Evolutionary conservation across 164 flowering plant species (phyloP).

Genomic region (Aristolochia contorta): DNA sequence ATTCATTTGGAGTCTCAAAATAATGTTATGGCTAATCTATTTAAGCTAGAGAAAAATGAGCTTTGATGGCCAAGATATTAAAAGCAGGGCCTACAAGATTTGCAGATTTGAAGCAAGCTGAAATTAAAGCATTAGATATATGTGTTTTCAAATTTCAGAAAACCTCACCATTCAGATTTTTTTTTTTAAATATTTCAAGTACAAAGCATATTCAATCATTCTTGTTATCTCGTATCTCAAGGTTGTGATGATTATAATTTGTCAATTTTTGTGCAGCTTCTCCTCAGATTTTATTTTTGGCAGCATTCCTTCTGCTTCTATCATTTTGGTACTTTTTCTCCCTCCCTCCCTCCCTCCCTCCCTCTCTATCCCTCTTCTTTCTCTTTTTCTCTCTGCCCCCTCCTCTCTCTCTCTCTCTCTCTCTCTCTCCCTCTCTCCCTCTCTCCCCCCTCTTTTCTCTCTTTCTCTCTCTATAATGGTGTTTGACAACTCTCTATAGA

Average conservation of each 20-base stretch:
- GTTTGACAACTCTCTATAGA: too few species aligned
- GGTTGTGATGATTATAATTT: conserved; percentile 1
- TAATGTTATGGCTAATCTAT: too few species aligned
- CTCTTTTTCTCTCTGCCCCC: too few species aligned
- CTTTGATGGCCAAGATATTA: too few species aligned
- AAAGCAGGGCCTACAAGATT: too few species aligned
- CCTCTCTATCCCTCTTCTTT: too few species aligned
- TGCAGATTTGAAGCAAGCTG: too few species aligned
- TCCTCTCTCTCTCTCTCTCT: conserved; percentile 13
- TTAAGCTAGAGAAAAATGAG: too few species aligned
- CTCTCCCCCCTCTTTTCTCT: too few species aligned
- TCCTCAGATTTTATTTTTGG: conserved; percentile 65
- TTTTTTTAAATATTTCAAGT: background rate
- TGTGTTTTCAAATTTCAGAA: background rate
- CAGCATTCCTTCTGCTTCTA: conserved; percentile 80
- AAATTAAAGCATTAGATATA: background rate
- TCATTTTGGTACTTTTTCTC: conserved; percentile 70
- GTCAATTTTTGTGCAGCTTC: conserved; percentile 47
- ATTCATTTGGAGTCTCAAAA: too few species aligned
- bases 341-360: background rate
- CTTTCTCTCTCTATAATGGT: background rate
- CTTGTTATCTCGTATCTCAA: too few species aligned
- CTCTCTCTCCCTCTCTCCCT: background rate
- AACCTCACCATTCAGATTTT: background rate
- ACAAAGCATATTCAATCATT: too few species aligned